Evolutionary conservation across 2,329 filamentous ascomycete species (phyloP).

Genomic region (Aotearoamyces nothofagi): DNA sequence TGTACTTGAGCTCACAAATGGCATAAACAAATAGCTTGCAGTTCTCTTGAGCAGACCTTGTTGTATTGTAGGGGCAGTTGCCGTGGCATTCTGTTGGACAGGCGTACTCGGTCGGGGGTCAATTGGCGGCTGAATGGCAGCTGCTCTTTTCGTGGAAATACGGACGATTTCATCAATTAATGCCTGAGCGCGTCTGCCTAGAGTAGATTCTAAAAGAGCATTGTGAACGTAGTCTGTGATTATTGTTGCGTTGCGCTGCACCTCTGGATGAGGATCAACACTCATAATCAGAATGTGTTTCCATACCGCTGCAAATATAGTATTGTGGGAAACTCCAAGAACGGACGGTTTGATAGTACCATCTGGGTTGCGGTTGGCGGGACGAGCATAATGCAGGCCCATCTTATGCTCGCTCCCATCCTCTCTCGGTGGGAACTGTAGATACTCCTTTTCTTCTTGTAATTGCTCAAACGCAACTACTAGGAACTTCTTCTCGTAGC

Average conservation of each 20-base stretch:
- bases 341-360: conserved; percentile 39
- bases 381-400: conserved; percentile 45
- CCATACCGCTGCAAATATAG: conserved; percentile 87
- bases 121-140: conserved; percentile 16
- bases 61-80: conserved; percentile 30
- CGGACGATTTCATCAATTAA: conserved; percentile 60
- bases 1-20: conserved; percentile 25
- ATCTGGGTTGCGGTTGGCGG: conserved; percentile 38
- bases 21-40: conserved; percentile 44
- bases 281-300: conserved; percentile 82
- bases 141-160: conserved; percentile 30
- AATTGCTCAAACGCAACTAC: conserved; percentile 88
- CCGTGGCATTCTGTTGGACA: conserved; percentile 11
- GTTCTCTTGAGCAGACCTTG: conserved; percentile 47
- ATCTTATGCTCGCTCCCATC: conserved; percentile 44
- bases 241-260: conserved; percentile 70
- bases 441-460: conserved; percentile 63
- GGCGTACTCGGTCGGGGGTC: conserved; percentile 18
- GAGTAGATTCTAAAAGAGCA: conserved; percentile 59
- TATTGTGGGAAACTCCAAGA: conserved; percentile 62
- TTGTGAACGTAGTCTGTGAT: conserved; percentile 78
- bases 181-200: conserved; percentile 53
- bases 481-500: conserved; percentile 84
- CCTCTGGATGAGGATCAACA: conserved; percentile 87
- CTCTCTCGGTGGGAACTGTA: conserved; percentile 37